A percentile compares a stretch with the other conserved stretches of the same genome.
These are phyloP conservation scores for Aspergillus egyptiacus DNA, from an alignment of 495 filamentous ascomycete genomes.

Conservation along the genomic window DNA sequence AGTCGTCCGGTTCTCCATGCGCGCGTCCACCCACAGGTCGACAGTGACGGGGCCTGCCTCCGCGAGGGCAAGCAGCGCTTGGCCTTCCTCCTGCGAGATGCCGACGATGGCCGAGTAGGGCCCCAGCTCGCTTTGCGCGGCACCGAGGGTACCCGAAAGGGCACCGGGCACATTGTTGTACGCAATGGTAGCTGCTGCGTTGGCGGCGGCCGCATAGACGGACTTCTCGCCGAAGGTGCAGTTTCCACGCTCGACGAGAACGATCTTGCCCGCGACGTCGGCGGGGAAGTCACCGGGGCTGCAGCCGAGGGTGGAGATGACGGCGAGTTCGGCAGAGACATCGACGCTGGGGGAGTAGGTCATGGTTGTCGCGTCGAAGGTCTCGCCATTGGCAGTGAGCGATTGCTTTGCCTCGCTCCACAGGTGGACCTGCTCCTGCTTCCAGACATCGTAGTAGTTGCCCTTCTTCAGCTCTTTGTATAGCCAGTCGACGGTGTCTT, in stretches of 20 bases:
- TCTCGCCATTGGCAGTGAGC: slow-evolving; percentile 25
- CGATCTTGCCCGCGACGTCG: slow-evolving; percentile 50
- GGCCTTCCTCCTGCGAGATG: slow-evolving; percentile 48
- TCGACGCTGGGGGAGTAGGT: slow-evolving; percentile 46
- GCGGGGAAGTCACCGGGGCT: slow-evolving; percentile 49
- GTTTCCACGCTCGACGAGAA: slow-evolving; percentile 55
- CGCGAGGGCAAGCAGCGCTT: slow-evolving; percentile 38
- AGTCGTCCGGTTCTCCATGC: slow-evolving; percentile 44
- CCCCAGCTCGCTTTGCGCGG: slow-evolving; percentile 38
- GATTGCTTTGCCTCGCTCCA: slow-evolving; percentile 28
- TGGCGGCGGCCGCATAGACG: slow-evolving; percentile 50
- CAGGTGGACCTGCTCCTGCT: slow-evolving; percentile 49
- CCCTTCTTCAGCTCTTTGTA: slow-evolving; percentile 44
- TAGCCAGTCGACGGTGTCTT: slow-evolving; percentile 58
- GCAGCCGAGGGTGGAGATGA: slow-evolving; percentile 54
- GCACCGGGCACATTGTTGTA: slow-evolving; percentile 59
- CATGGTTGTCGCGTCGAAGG: slow-evolving; percentile 27
- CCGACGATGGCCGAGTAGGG: slow-evolving; percentile 48
- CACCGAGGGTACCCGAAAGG: slow-evolving; percentile 51
- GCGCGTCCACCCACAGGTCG: slow-evolving; percentile 29
- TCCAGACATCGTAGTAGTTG: slow-evolving; percentile 55
- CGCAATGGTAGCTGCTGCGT: slow-evolving; percentile 53
- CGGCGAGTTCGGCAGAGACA: slow-evolving; percentile 37
- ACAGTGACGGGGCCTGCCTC: slow-evolving; percentile 27
- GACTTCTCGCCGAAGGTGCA: slow-evolving; percentile 60